phyloP scores from a whole-genome alignment of 768 basidiomycete genomes.

The Pulveroboletus sp. region DNA sequence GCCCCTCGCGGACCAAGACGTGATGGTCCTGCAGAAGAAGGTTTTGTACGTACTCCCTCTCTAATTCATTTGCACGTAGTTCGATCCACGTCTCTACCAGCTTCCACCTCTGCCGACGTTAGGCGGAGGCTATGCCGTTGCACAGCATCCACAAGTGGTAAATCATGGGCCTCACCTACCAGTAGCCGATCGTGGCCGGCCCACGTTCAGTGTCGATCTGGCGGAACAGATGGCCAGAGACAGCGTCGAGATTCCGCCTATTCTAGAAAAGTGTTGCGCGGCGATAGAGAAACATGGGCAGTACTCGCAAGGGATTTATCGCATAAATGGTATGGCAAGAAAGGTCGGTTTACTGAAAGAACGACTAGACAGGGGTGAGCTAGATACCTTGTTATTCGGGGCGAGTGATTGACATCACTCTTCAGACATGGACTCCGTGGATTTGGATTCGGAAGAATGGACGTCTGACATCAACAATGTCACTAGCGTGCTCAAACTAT shows the following conservation, averaged over 20 bases:
- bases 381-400: background rate
- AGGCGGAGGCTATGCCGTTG: slow-evolving; percentile 23
- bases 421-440: slow-evolving; percentile 78
- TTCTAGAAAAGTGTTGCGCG: slow-evolving; percentile 84
- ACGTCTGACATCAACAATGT: slow-evolving; percentile 93
- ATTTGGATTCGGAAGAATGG: slow-evolving; percentile 88
- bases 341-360: slow-evolving; percentile 81
- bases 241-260: slow-evolving; percentile 79
- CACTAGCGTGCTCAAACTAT: slow-evolving; percentile 89
- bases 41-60: slow-evolving; percentile 66
- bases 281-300: slow-evolving; percentile 92
- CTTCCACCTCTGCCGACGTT: slow-evolving; percentile 58
- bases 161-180: slow-evolving; percentile 28
- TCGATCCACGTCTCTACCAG: slow-evolving; percentile 32
- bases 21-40: slow-evolving; percentile 87
- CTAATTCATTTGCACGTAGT: background rate
- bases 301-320: slow-evolving; percentile 82
- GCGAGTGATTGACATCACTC: slow-evolving; percentile 19
- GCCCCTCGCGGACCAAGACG: slow-evolving; percentile 68
- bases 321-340: slow-evolving; percentile 87
- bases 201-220: slow-evolving; percentile 92
- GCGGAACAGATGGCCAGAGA: slow-evolving; percentile 93
- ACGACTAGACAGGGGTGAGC: slow-evolving; percentile 76
- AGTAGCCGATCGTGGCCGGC: slow-evolving; percentile 55
- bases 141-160: slow-evolving; percentile 22